These are phyloP conservation scores for Leccinum pachyderme DNA, from an alignment of 1,284 basidiomycete genomes.

Conservation along the genomic window DNA sequence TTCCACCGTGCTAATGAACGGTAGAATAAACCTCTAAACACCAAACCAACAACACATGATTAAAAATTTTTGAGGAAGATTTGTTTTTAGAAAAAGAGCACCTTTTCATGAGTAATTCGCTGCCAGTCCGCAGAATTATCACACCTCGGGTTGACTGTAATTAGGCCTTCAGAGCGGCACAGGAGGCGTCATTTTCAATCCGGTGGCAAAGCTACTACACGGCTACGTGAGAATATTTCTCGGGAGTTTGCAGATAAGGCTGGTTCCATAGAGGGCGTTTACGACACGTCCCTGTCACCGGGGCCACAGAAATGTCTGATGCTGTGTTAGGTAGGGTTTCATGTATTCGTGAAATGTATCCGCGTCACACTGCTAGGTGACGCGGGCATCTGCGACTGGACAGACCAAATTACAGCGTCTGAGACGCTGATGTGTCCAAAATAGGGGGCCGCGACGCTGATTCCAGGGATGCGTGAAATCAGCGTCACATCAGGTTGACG, in stretches of 20 bases:
- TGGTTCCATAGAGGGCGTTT: constrained; percentile 10
- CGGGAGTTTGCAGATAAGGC: neutral
- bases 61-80: constrained; percentile 16
- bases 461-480: no score
- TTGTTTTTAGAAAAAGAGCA: constrained; percentile 13
- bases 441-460: no score
- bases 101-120: constrained; percentile 5
- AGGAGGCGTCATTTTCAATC: neutral
- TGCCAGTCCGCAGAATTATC: constrained; percentile 6
- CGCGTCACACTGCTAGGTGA: constrained; percentile 9
- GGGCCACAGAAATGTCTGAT: constrained; percentile 21
- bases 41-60: constrained; percentile 3
- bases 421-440: no score
- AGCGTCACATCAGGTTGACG: no score
- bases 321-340: constrained; percentile 22
- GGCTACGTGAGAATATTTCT: neutral
- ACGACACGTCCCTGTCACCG: constrained; percentile 25
- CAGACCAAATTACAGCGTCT: neutral
- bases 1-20: neutral
- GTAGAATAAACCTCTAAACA: constrained; percentile 2
- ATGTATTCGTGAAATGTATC: constrained; percentile 8
- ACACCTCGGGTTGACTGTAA: neutral
- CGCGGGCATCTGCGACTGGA: neutral
- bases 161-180: neutral
- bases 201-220: neutral